Evolutionary conservation across 495 filamentous ascomycete genomes (phyloP).

Genomic region (Bathelium albidoporum): DNA sequence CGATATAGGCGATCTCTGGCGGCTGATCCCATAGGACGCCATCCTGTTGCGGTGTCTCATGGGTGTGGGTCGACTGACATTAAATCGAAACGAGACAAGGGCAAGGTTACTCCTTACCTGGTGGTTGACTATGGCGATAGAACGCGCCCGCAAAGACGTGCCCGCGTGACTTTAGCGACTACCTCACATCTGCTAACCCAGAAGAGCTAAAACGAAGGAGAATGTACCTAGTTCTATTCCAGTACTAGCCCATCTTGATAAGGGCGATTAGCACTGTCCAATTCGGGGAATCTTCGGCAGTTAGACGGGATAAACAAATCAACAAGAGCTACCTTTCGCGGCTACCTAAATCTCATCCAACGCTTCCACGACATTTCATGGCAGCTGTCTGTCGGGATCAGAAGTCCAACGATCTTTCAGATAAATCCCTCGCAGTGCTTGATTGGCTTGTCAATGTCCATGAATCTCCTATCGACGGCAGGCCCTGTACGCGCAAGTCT

Average conservation of each 20-base stretch:
- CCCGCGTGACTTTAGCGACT: no score
- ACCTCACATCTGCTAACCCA: no score
- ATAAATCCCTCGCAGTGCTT: not conserved
- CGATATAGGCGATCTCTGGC: not conserved
- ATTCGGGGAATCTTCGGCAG: not conserved
- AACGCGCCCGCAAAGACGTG: no score
- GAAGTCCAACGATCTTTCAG: not conserved
- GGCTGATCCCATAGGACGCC: not conserved
- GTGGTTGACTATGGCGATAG: no score
- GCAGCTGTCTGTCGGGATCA: not conserved
- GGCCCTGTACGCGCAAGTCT: not conserved
- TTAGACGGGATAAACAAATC: not conserved
- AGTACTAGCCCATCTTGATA: no score
- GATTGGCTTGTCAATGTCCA: not conserved
- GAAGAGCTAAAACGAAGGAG: no score
- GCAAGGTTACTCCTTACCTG: no score
- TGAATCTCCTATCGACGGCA: constrained; percentile 1
- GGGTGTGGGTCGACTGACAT: not conserved
- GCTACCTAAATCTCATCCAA: not conserved
- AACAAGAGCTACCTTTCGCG: not conserved
- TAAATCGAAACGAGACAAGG: not conserved
- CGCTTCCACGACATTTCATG: not conserved
- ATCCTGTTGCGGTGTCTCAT: not conserved
- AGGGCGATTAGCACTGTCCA: no score
- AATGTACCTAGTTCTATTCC: no score